phyloP scores from a whole-genome alignment of 768 basidiomycete genomes.

The Mycena leptocephala region DNA sequence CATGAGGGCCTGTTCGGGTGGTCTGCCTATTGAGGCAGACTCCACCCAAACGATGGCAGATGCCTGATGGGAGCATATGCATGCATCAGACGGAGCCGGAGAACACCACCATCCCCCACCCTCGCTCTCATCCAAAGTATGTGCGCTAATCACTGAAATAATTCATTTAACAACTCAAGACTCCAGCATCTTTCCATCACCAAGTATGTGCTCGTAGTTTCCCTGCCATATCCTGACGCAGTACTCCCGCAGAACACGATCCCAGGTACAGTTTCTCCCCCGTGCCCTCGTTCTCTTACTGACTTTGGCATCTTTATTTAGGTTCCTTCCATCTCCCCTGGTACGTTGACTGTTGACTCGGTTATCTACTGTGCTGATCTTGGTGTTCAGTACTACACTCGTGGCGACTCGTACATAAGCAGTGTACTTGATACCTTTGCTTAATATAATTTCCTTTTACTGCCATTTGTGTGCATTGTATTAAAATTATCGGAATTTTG shows the following conservation, averaged over 20 bases:
- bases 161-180: neutral
- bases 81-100: no score
- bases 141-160: neutral
- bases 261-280: neutral
- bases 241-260: neutral
- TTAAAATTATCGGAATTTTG: neutral
- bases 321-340: neutral
- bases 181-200: neutral
- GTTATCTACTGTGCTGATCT: constrained; percentile 1
- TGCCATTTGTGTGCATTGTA: constrained; percentile 8
- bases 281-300: neutral
- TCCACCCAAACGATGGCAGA: no score
- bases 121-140: neutral
- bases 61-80: no score
- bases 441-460: constrained; percentile 2
- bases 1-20: no score
- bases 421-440: neutral
- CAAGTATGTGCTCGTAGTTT: neutral
- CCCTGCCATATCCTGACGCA: neutral
- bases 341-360: neutral
- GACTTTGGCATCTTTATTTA: neutral
- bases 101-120: neutral
- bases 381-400: neutral
- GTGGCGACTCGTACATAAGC: neutral
- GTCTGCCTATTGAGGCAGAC: no score